phyloP scores from a whole-genome alignment of 2,329 filamentous ascomycete species.

The Fusarium mexicanum region DNA sequence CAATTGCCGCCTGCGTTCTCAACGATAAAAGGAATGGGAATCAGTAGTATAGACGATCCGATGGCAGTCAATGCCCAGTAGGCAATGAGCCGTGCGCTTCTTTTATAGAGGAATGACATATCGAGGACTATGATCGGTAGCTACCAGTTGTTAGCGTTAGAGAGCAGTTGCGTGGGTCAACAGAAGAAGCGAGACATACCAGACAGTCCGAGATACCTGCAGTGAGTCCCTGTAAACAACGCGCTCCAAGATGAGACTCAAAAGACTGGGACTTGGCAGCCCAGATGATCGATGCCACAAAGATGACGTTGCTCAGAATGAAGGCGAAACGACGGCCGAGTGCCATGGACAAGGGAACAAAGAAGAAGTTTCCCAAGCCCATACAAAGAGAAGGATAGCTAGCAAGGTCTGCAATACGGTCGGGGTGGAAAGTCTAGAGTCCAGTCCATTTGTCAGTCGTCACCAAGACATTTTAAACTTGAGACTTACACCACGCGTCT shows the following conservation, averaged over 20 bases:
- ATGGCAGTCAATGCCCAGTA: not conserved
- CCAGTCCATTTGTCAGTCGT: rapidly evolving
- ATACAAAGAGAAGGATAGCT: not conserved
- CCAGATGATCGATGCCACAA: not conserved
- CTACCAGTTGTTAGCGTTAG: not conserved
- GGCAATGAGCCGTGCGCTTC: not conserved
- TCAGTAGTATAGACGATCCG: not conserved
- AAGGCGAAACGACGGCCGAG: not conserved
- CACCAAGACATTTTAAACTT: not conserved
- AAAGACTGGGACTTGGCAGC: not conserved
- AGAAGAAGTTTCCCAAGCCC: not conserved
- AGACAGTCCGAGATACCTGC: not conserved
- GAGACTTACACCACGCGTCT: not conserved
- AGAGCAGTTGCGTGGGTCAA: rapidly evolving
- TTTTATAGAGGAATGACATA: not conserved
- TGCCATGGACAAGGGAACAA: not conserved
- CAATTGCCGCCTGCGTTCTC: not conserved
- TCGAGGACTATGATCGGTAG: not conserved
- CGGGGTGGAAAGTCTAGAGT: not conserved
- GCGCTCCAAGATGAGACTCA: not conserved
- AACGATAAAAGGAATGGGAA: not conserved
- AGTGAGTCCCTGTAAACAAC: not conserved
- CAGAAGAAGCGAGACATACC: not conserved
- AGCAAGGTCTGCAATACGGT: not conserved
- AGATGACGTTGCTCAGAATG: not conserved